Evolutionary conservation across 2,329 filamentous ascomycete genomes (phyloP), one percentile per base, ranked within the genome.

Genomic region (Furcasterigmium sp.): DNA sequence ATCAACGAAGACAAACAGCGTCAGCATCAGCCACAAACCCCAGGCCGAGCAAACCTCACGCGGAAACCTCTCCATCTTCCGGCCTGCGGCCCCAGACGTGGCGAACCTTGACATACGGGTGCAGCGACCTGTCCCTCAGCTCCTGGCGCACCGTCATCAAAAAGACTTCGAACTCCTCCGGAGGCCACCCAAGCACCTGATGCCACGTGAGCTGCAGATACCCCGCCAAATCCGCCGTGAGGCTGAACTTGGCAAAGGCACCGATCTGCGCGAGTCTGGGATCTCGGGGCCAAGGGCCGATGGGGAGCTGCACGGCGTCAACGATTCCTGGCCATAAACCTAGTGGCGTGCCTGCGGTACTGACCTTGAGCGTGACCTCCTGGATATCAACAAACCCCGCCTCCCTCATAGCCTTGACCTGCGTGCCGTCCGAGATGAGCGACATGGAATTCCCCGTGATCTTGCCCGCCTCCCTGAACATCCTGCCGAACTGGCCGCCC

Each of bases 221-320:
- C 18, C 26, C 35, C 23, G 65, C 61, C 13, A 40, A 28, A 23
- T 40, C 38, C 9, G 5, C 14, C 26, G 19, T 17, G 14, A 40
- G 19, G 6, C 26, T 40, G 13, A 30, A 13, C 26, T 20, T 29
- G 7, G 20, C 28, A 13, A 15, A 21, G 10, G 13, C 17, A 10
- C 39, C 43, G 2, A 39, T 29, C 11, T 51, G 44, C 43, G 58
- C 58, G 7, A 59, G 47, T 14, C 35, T 44, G 19, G 50, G 51
- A 28, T 64, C 61, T 41, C 53, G 56, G 0, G 63, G 50, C 62
- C 63, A 59, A 2, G 46, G 45, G 10, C 56, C 56, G 6, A 47
- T 45, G 6, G 49, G 43, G 3, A 48, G 32, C 40, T 48, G 23
- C 11, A 11, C 7, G 7, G 11, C 23, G 23, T 26, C 23, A 26